Percentiles rank a stretch among this genome's conserved stretches.
These are phyloP conservation scores for Tagetes erecta DNA, from an alignment of 129 eudicot species.

Conservation along the genomic window DNA sequence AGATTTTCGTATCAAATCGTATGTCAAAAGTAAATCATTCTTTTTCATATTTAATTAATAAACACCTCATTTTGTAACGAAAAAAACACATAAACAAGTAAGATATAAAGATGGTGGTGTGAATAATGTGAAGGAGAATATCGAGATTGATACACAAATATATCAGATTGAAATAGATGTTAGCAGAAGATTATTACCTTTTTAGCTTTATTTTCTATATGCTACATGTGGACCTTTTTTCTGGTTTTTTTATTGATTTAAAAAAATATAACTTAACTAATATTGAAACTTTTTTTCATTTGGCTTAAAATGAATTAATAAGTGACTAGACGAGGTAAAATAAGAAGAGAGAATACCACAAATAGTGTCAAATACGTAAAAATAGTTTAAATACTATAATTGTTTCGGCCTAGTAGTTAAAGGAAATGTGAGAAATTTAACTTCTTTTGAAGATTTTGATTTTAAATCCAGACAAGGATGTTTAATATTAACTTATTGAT, in stretches of 20 bases:
- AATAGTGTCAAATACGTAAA: no score
- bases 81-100: not conserved
- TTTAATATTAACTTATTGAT: no score
- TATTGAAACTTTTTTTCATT: not conserved
- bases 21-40: not conserved
- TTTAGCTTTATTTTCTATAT: conserved; percentile 33
- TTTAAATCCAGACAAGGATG: no score
- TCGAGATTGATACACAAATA: conserved; percentile 45
- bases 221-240: conserved; percentile 31
- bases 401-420: no score
- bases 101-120: conserved; percentile 26
- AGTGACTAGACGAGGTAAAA: not conserved
- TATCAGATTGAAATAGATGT: conserved; percentile 40
- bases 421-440: no score
- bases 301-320: not conserved
- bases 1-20: not conserved
- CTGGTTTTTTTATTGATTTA: not conserved
- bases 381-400: no score
- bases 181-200: conserved; percentile 31
- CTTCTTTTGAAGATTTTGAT: no score
- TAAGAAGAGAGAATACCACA: no score
- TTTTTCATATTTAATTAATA: not conserved
- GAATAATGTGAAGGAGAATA: conserved; percentile 33
- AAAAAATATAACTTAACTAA: not conserved
- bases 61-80: not conserved